phyloP scores from a whole-genome alignment of 306 rosid species.

The Quercus agrifolia region DNA sequence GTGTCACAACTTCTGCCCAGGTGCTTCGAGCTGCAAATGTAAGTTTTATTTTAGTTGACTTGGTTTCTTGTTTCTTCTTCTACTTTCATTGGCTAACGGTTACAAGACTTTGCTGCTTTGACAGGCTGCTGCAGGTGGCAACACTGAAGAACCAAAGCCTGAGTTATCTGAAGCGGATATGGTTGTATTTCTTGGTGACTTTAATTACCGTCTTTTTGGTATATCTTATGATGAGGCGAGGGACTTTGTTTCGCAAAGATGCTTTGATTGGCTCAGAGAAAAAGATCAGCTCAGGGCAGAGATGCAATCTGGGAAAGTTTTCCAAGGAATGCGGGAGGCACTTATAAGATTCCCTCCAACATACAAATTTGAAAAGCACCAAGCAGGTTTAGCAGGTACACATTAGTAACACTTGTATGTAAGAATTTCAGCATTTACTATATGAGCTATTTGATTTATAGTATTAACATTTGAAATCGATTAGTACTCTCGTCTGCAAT shows the following conservation, averaged over 20 bases:
- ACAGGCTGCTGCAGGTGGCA: constrained; percentile 62
- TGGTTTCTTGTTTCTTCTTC: constrained; percentile 16
- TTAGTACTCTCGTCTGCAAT: neutral
- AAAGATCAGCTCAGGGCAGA: constrained; percentile 98
- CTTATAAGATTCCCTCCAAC: constrained; percentile 93
- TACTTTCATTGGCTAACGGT: constrained; percentile 18
- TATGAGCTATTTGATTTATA: neutral
- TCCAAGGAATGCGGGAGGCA: constrained; percentile 99
- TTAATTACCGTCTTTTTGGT: constrained; percentile 93
- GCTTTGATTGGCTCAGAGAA: constrained; percentile 99
- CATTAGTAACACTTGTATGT: neutral
- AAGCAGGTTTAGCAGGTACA: constrained; percentile 85
- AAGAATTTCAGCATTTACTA: neutral
- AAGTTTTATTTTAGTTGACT: constrained; percentile 29
- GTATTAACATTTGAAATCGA: neutral
- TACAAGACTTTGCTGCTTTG: constrained; percentile 20
- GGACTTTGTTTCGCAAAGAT: constrained; percentile 98
- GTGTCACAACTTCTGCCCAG: constrained; percentile 76
- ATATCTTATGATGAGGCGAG: constrained; percentile 98
- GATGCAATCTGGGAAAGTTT: constrained; percentile 95
- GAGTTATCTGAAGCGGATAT: constrained; percentile 90
- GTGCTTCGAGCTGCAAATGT: constrained; percentile 71
- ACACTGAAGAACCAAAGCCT: constrained; percentile 76
- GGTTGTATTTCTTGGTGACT: constrained; percentile 96
- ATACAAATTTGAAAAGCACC: constrained; percentile 94